These are phyloP conservation scores for Trypanosoma avium DNA, from an alignment of 208 protist species.

Conservation along the genomic window DNA sequence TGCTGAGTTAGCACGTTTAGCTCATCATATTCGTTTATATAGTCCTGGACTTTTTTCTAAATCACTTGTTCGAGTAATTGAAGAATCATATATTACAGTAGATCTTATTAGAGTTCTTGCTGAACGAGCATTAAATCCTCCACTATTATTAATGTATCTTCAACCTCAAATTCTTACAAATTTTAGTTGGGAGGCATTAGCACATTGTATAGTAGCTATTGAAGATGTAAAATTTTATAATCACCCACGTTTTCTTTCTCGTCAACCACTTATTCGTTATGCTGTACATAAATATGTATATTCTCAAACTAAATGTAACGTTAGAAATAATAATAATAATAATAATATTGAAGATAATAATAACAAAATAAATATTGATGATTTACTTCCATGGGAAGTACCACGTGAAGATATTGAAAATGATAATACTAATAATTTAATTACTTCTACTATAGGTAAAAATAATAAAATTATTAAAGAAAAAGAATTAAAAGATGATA, in stretches of 20 bases:
- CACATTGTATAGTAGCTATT: constrained; percentile 29
- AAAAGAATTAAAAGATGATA: too few relatives aligned
- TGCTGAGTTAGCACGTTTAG: constrained; percentile 56
- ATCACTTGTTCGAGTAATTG: constrained; percentile 35
- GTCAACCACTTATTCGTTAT: constrained; percentile 31
- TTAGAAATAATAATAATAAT: neutral
- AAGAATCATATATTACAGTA: constrained; percentile 49
- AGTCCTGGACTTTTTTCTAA: constrained; percentile 49
- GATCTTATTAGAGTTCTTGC: constrained; percentile 43
- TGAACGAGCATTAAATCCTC: constrained; percentile 54
- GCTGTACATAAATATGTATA: constrained; percentile 19
- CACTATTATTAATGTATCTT: constrained; percentile 50
- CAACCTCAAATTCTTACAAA: constrained; percentile 30
- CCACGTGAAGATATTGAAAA: neutral
- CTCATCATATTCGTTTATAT: constrained; percentile 62
- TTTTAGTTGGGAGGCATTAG: constrained; percentile 43
- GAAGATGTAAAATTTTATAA: constrained; percentile 36
- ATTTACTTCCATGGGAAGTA: constrained; percentile 15
- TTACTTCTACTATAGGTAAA: too few relatives aligned
- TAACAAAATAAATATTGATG: neutral
- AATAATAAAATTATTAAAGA: too few relatives aligned
- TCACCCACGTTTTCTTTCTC: constrained; percentile 34
- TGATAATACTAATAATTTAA: too few relatives aligned
- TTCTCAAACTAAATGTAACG: neutral
- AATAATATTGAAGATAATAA: neutral